Base-by-base conservation (phyloP, 352 stramenopile species). In the Aphanomyces euteiches region DNA sequence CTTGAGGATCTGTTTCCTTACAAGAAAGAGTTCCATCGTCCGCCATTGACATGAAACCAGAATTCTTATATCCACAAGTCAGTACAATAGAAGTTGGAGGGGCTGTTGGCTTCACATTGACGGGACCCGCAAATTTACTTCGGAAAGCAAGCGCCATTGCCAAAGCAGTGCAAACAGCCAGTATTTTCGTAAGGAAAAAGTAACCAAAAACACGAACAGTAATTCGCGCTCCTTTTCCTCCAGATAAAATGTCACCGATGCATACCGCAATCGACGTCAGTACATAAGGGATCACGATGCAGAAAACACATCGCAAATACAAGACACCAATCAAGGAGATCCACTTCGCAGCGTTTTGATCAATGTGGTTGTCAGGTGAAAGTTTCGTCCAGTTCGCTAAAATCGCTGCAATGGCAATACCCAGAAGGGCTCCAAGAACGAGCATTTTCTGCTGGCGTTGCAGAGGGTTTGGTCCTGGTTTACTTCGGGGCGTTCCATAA, bases 271-370 rank as follows among this genome's bases (percentile, higher is more conserved):
- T 76, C 47, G 74, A 88, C 74, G 79, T 87, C 41, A 89, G 87
- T 5, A 90, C 82, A 77, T 89, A 82, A 2, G 80, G 81, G 50
- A 87, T 79, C 57, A 91, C 80, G 10, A 88, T 66, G 69, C 84
- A 90, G 75, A 85, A 89, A 61, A 91, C 76, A 21, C 78, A 82
- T 8, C 77, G 48, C 45, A 88, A 83, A 58, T 90, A 91, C n/a
- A 91, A 70, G 12, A 80, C 54, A 7, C 84, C 84, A 4, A 83
- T 75, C 34, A 91, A 61, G 4, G 74, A 76, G 69, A 91, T 73
- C 84, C 84, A 91, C 34, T 79, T 69, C 13, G 76, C 79, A 64
- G 67, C 74, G 19, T 74, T 74, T 3, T 57, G 61, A 36, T 59
- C 67, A 7, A 90, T 75, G 17, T 79, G 17, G n/a, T 13, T 48